A percentile compares a stretch with the other conserved stretches of the same genome.
phyloP scores from a whole-genome alignment of 352 stramenopile species.

The Discostella stelligera region DNA sequence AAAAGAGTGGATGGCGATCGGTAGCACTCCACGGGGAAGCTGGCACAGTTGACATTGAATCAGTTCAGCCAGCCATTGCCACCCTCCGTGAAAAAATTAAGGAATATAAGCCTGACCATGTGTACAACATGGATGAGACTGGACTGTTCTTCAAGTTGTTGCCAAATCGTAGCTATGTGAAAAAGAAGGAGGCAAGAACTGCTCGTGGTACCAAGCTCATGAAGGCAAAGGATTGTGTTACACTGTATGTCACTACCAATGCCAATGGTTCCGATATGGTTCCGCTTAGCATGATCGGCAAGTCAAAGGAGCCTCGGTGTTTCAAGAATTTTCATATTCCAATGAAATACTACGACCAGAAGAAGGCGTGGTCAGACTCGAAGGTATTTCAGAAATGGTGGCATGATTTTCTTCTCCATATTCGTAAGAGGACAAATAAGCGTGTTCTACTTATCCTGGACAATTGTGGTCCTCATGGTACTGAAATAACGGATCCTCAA shows the following conservation, averaged over 20 bases:
- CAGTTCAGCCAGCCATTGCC: neutral
- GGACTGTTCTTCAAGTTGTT: slow-evolving; percentile 3
- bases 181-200: slow-evolving; percentile 5
- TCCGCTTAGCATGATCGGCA: slow-evolving; percentile 22
- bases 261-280: slow-evolving; percentile 6
- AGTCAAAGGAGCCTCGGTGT: slow-evolving; percentile 7
- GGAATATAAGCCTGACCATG: neutral
- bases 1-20: neutral
- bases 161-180: slow-evolving; percentile 11
- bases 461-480: slow-evolving; percentile 17
- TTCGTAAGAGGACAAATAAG: no score
- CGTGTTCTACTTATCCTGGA: no score
- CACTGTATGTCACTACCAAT: slow-evolving; percentile 4
- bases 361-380: slow-evolving; percentile 8
- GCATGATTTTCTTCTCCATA: neutral
- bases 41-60: slow-evolving; percentile 1
- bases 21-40: slow-evolving; percentile 4
- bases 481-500: slow-evolving; percentile 4
- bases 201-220: slow-evolving; percentile 13
- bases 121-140: slow-evolving; percentile 24
- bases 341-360: slow-evolving; percentile 6
- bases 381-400: slow-evolving; percentile 21
- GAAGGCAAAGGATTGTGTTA: slow-evolving; percentile 18
- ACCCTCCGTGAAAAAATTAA: neutral
- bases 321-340: slow-evolving; percentile 7